phyloP scores from a whole-genome alignment of 2,329 filamentous ascomycete genomes.

The Orbilia quercus region DNA sequence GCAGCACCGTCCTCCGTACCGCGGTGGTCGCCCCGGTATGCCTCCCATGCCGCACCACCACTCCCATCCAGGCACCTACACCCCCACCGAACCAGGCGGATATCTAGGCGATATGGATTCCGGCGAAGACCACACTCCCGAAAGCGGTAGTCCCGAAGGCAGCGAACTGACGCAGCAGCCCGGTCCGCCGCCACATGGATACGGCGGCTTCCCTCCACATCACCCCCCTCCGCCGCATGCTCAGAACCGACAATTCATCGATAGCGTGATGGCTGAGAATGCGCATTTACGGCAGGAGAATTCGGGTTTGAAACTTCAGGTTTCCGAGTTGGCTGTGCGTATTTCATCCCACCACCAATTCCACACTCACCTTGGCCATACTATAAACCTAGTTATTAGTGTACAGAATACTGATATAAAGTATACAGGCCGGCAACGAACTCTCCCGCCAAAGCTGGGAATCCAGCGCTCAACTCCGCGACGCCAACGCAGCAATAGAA shows the following conservation, averaged over 20 bases:
- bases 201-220: conserved; percentile 31
- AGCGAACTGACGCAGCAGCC: conserved; percentile 35
- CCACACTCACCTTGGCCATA: too few relatives aligned
- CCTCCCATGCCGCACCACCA: conserved; percentile 50
- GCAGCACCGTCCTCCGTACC: conserved; percentile 23
- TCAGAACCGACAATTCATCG: conserved; percentile 21
- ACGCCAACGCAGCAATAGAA: conserved; percentile 43
- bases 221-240: conserved; percentile 19
- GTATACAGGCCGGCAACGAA: conserved; percentile 36
- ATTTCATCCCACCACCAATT: not conserved
- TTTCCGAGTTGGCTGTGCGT: conserved; percentile 37
- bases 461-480: conserved; percentile 24
- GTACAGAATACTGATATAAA: not conserved
- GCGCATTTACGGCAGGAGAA: conserved; percentile 33
- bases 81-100: conserved; percentile 38
- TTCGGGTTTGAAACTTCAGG: conserved; percentile 16
- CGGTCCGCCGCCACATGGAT: conserved; percentile 30
- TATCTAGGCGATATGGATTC: conserved; percentile 51
- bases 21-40: conserved; percentile 26
- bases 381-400: too few relatives aligned
- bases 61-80: conserved; percentile 42
- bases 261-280: conserved; percentile 40
- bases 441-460: conserved; percentile 40
- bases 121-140: conserved; percentile 44
- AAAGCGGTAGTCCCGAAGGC: conserved; percentile 53